These are phyloP conservation scores for Entomortierella parvispora DNA, from an alignment of 192 early-diverging fungal species.

Conservation along the genomic window DNA sequence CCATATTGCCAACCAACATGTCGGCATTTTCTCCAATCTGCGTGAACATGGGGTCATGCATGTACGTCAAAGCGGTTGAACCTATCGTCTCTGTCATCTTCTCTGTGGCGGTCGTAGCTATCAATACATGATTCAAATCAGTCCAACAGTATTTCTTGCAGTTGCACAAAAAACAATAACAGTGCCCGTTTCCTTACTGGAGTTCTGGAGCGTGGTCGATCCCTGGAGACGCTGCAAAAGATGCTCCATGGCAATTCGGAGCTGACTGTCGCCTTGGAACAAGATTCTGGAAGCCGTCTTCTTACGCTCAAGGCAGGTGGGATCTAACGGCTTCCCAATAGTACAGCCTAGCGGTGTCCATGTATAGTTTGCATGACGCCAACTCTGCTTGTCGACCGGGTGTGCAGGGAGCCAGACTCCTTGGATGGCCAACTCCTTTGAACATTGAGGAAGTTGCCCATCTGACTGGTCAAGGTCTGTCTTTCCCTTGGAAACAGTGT, in stretches of 20 bases:
- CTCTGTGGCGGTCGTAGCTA: background rate
- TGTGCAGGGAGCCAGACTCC: slow-evolving; percentile 43
- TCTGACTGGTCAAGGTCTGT: too few relatives aligned
- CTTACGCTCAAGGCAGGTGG: slow-evolving; percentile 13
- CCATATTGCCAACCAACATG: slow-evolving; percentile 33
- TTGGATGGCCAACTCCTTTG: slow-evolving; percentile 16
- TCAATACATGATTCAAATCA: background rate
- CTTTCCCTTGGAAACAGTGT: too few relatives aligned
- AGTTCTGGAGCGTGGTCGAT: slow-evolving; percentile 3
- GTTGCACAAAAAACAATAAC: background rate
- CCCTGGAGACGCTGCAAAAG: slow-evolving; percentile 20
- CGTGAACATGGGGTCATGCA: slow-evolving; percentile 23
- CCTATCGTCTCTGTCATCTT: slow-evolving; percentile 8
- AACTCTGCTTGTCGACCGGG: slow-evolving; percentile 27
- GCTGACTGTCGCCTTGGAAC: slow-evolving; percentile 36
- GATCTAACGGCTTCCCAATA: slow-evolving; percentile 14
- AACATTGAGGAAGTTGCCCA: slow-evolving; percentile 26
- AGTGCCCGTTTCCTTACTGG: slow-evolving; percentile 1
- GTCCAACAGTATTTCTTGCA: background rate
- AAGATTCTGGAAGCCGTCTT: slow-evolving; percentile 10
- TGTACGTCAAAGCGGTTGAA: slow-evolving; percentile 18
- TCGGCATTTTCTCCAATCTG: slow-evolving; percentile 5
- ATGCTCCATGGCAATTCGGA: slow-evolving; percentile 16
- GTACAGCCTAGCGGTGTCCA: slow-evolving; percentile 41
- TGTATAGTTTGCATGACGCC: slow-evolving; percentile 36